Evolutionary conservation across 805 yeast species (phyloP), one percentile per base, ranked within the genome.

Genomic region (Cyberlindnera misumaiensis): DNA sequence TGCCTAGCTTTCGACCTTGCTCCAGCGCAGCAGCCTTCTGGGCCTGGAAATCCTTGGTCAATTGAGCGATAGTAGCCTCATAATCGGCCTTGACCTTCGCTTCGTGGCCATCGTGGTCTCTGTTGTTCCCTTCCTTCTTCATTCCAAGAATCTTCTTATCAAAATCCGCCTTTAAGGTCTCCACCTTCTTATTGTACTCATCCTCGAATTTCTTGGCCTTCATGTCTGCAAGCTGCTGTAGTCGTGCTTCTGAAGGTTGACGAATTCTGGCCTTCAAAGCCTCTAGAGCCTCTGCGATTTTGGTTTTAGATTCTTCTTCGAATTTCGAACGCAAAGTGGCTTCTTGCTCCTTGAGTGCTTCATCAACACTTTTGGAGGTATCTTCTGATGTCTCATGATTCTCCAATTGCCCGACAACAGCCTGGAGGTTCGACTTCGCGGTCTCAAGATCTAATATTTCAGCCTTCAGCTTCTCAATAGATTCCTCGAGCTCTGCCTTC

Each of bases 201-300:
- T 46, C 49, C 28, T 58, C 58, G 27, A 59, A 46, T 6, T 49
- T 39, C 11, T 44, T 45, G 30, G 58, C 58, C 17, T 55, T 47
- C n/a, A 38, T 39, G 5, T 53, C 50, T 12, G 57, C 56, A 12
- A 49, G 11, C 22, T 39, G 47, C 11, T 48, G 36, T 11, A 68
- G 56, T 44, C 57, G 60, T 3, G 62, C 64, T 32, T 60, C 63
- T 12, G 63, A 55, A 14, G 68, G 65, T 1, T 59, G 65, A 39
- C 70, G 58, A n/a, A 67, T 44, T 35, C 53, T 55, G 15, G 46
- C 56, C 39, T 62, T 65, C 35, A 41, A 38, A 3, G 46, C 51
- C 24, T 56, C 52, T 10, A 45, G 34, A 11, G 55, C 57, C 15
- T 35, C 47, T 39, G 55, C 45, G 39, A 58, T 45, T 18, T 34